phyloP scores from a whole-genome alignment of 352 stramenopile genomes.

The Globisporangium parvum region DNA sequence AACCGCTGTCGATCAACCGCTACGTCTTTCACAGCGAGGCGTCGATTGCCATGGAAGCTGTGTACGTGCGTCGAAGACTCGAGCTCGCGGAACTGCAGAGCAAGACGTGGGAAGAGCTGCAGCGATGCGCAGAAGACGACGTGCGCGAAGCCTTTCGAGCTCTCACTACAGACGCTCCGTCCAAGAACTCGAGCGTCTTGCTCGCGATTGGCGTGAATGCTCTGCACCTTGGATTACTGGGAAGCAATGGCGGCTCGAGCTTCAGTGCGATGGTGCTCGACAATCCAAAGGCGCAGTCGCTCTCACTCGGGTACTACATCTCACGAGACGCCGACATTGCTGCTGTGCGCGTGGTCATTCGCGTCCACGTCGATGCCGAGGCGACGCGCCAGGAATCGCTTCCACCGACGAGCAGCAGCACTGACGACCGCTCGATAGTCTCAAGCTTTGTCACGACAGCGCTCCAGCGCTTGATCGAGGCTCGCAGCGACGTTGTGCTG shows the following conservation, averaged over 20 bases:
- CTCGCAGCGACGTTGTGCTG: not conserved
- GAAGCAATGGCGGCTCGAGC: not conserved
- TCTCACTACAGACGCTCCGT: not conserved
- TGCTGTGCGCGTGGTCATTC: constrained; percentile 9
- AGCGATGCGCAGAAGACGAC: constrained; percentile 9
- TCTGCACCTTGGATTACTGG: constrained; percentile 7
- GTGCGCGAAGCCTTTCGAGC: constrained; percentile 9
- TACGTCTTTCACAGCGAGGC: constrained; percentile 14
- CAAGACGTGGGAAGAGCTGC: constrained; percentile 10
- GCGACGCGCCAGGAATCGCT: not conserved
- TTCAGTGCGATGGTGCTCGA: constrained; percentile 7
- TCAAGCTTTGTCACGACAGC: not conserved
- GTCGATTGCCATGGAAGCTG: constrained; percentile 9
- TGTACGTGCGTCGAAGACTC: constrained; percentile 7
- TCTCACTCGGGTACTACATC: constrained; percentile 14
- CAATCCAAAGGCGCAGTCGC: constrained; percentile 3
- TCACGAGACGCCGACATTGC: constrained; percentile 11
- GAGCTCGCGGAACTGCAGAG: constrained; percentile 7
- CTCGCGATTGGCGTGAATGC: constrained; percentile 10
- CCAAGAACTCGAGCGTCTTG: constrained; percentile 7
- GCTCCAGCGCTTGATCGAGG: not conserved
- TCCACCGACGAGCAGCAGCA: not conserved
- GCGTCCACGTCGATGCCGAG: constrained; percentile 6
- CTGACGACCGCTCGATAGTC: not conserved
- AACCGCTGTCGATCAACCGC: not conserved